Evolutionary conservation across 768 basidiomycete genomes (phyloP).

Genomic region (Royoungia palumana): DNA sequence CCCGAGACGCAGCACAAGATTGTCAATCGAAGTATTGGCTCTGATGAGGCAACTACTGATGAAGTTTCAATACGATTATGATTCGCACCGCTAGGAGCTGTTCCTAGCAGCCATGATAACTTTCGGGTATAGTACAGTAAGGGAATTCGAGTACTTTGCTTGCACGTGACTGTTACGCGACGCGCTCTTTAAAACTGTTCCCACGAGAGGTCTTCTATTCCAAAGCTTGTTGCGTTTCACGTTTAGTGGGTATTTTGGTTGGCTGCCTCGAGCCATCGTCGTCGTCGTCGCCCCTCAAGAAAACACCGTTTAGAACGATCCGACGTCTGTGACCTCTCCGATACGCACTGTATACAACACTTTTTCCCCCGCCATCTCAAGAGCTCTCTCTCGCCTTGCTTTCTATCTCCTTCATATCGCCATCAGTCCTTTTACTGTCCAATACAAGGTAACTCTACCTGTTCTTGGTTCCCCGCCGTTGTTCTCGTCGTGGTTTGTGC

Average conservation of each 20-base stretch:
- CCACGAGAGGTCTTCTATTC: constrained; percentile 25
- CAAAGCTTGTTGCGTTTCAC: constrained; percentile 28
- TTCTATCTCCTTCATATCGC: constrained; percentile 27
- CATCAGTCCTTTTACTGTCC: constrained; percentile 13
- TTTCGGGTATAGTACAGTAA: too few relatives aligned
- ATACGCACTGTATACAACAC: constrained; percentile 14
- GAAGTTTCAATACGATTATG: too few relatives aligned
- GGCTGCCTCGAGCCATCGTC: constrained; percentile 13
- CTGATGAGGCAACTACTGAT: not conserved
- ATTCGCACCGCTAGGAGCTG: too few relatives aligned
- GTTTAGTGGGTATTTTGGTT: constrained; percentile 24
- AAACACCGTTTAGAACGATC: constrained; percentile 5
- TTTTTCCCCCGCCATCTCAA: constrained; percentile 20
- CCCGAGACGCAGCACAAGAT: not conserved
- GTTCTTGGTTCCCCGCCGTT: not conserved
- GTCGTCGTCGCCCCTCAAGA: constrained; percentile 13
- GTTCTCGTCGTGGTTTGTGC: not conserved
- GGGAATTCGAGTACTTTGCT: constrained; percentile 26
- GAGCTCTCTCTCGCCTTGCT: constrained; percentile 12
- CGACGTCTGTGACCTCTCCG: constrained; percentile 5
- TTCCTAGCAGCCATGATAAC: too few relatives aligned
- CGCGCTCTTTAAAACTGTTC: constrained; percentile 36
- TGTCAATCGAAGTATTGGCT: not conserved
- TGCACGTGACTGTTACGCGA: constrained; percentile 38
- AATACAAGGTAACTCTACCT: constrained; percentile 21